Evolutionary conservation across 2,329 filamentous ascomycete species (phyloP).

Genomic region (Taxawa tesnikishii): DNA sequence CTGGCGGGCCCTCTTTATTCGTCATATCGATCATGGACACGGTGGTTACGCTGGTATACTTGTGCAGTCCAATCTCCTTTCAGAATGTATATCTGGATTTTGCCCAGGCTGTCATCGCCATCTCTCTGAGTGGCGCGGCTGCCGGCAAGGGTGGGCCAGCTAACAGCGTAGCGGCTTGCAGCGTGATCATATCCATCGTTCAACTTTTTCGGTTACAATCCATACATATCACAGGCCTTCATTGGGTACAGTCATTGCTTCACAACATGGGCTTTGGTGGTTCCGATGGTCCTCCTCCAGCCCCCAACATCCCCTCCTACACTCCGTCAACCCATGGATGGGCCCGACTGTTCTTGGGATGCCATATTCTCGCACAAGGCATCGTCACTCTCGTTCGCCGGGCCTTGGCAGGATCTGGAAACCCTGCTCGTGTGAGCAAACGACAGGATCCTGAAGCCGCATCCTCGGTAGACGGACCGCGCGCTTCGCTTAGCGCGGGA

Average conservation of each 20-base stretch:
- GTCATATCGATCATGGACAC: slow-evolving; percentile 77
- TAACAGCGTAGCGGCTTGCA: slow-evolving; percentile 59
- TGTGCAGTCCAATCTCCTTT: slow-evolving; percentile 42
- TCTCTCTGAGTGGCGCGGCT: slow-evolving; percentile 75
- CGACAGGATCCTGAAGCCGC: slow-evolving; percentile 48
- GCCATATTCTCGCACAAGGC: slow-evolving; percentile 65
- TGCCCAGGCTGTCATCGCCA: slow-evolving; percentile 84
- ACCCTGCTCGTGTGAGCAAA: slow-evolving; percentile 4
- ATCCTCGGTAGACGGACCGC: slow-evolving; percentile 4
- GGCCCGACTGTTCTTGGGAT: slow-evolving; percentile 56
- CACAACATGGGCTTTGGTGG: slow-evolving; percentile 21
- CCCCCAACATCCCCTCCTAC: slow-evolving; percentile 11
- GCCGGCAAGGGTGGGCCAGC: slow-evolving; percentile 56
- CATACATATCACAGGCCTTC: slow-evolving; percentile 23
- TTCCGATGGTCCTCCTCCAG: slow-evolving; percentile 12
- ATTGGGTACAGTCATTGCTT: slow-evolving; percentile 23
- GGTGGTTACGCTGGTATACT: slow-evolving; percentile 62
- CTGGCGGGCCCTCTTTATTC: slow-evolving; percentile 69
- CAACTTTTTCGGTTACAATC: slow-evolving; percentile 42
- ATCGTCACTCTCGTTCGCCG: slow-evolving; percentile 55
- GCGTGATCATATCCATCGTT: slow-evolving; percentile 49
- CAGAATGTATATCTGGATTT: slow-evolving; percentile 83
- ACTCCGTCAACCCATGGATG: slow-evolving; percentile 46
- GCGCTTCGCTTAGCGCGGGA: slow-evolving; percentile 13
- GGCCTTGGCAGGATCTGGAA: slow-evolving; percentile 3